These are phyloP conservation scores for Sugiyamaella novakii DNA, from an alignment of 1,139 yeast genomes.

Conservation along the genomic window DNA sequence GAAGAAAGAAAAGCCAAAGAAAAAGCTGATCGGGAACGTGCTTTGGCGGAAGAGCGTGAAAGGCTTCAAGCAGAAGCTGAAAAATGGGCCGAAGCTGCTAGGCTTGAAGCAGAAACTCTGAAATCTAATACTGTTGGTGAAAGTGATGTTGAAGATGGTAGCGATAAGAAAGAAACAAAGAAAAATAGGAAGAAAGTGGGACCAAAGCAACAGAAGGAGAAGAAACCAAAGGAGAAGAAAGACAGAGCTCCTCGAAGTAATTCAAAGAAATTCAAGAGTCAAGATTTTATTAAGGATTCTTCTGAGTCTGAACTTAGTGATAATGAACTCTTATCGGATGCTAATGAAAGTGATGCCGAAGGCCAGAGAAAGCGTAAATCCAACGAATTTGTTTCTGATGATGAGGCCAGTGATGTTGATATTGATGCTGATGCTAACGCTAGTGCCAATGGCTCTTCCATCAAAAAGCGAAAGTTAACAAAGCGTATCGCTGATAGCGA, in stretches of 20 bases:
- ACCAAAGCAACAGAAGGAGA: slow-evolving; percentile 22
- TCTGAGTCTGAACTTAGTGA: slow-evolving; percentile 29
- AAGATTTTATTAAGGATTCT: slow-evolving; percentile 27
- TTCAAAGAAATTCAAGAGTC: slow-evolving; percentile 32
- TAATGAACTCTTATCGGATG: slow-evolving; percentile 26
- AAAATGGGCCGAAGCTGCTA: slow-evolving; percentile 63
- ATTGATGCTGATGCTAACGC: slow-evolving; percentile 15
- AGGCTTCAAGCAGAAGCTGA: slow-evolving; percentile 78
- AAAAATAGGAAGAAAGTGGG: slow-evolving; percentile 24
- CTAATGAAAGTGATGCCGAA: slow-evolving; percentile 12
- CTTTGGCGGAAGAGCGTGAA: slow-evolving; percentile 83
- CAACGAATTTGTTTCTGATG: slow-evolving; percentile 24
- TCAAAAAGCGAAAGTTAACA: slow-evolving; percentile 33
- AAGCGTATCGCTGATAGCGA: slow-evolving; percentile 36
- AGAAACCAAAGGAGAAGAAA: slow-evolving; percentile 26
- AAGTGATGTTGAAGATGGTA: slow-evolving; percentile 7
- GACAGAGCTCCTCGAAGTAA: slow-evolving; percentile 21
- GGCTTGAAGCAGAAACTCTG: slow-evolving; percentile 38
- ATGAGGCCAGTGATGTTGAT: slow-evolving; percentile 13
- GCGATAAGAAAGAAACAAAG: slow-evolving; percentile 22
- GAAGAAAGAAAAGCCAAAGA: slow-evolving; percentile 40
- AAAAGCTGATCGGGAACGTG: slow-evolving; percentile 64
- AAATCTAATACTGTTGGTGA: slow-evolving; percentile 16
- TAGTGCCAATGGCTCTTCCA: slow-evolving; percentile 7
- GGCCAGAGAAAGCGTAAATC: slow-evolving; percentile 3